Evolutionary conservation across 192 early-diverging fungal genomes (phyloP), one percentile per base, ranked within the genome.

Genomic region (Entomortierella parvispora): DNA sequence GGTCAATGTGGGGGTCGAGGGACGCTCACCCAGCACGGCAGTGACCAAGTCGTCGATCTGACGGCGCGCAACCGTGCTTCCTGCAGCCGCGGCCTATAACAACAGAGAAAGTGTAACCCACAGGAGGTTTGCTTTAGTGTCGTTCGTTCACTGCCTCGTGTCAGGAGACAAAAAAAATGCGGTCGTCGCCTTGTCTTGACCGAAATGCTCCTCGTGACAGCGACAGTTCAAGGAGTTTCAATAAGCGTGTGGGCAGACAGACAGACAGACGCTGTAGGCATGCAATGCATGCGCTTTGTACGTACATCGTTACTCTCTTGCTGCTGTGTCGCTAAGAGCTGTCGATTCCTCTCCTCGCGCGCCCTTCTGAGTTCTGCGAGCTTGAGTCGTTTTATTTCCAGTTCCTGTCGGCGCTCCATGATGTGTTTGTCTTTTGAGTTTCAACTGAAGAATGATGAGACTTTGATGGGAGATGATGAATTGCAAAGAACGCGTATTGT

Each of bases 301-400:
- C 5, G 12, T 18, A 43, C 55, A 32, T 12, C 68, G 50, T 63
- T 11, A 54, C 43, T 54, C 49, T 64, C 48, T 64, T 47, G 47
- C 20, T 65, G 45, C 29, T 53, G 69, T 51, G 55, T 65, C 3
- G 26, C 68, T 25, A 43, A 29, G 52, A 92, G 60, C 26, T 82
- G 80, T 46, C 60, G 58, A 65, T 71, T 86, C 20, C 97, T 88
- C 64, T 95, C 94, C 68, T 93, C 93, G 64, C 94, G 85, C 46
- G 89, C 88, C 20, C 90, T 85, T 57, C 93, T 84, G 56, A 99
- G 88, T 68, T 97, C 94, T 2, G 93, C 94, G 42, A 99, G 85
- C 88, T 95, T 97, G 59, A 89, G 90, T 52, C 92, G 85, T 83
- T 99, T 99, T 80, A 90, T 92, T 76, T 96, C 95, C 44, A 99